Evolutionary conservation across 352 stramenopile genomes (phyloP), one percentile per base, ranked within the genome.

Genomic region (Globisporangium acanthophoron): DNA sequence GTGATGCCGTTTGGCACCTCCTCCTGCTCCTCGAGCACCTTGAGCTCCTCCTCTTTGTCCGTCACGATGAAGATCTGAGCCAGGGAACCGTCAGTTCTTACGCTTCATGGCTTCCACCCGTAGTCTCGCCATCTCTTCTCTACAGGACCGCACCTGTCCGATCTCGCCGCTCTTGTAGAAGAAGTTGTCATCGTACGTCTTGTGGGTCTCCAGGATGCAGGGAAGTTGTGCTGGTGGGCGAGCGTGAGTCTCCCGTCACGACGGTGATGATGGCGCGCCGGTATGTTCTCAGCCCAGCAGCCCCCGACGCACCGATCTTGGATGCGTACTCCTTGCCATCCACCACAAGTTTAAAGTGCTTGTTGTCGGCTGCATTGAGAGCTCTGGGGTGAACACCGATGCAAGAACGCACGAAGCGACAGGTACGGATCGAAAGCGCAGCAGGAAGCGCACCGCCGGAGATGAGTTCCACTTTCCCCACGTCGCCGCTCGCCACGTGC

Each of bases 101-200:
- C 9, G 4, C 9, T 11, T 37, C 33, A 27, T 27, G 24, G 24
- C 24, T 27, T 27, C 24, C 24, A 27, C 24, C 24, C 24, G 24
- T 27, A 27, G 24, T 1, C 24, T 27, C 24, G 11, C 20, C 7
- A 9, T 37, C 21, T 41, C 13, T 12, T 21, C 4, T 24, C 13
- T 48, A 49, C 29, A 35, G 21, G 8, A 3, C 16, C 51, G 11
- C 39, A 90, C 83, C 69, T 94, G 85, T 54, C 85, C 85, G 41
- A 95, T 92, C 58, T 95, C 85, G 43, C 83, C 81, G 48, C 83
- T 92, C 56, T 95, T 95, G 73, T 95, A 95, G 43, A 93, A 90
- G 39, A 93, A 85, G 40, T 90, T 91, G 60, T 93, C 83, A 48
- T 95, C 85, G 56, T 95, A 95, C 16, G 85, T 95, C 67, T 95